Evolutionary conservation across 2,329 filamentous ascomycete species (phyloP), one percentile per base, ranked within the genome.

Genomic region (Tolypocladium ophioglossoides): DNA sequence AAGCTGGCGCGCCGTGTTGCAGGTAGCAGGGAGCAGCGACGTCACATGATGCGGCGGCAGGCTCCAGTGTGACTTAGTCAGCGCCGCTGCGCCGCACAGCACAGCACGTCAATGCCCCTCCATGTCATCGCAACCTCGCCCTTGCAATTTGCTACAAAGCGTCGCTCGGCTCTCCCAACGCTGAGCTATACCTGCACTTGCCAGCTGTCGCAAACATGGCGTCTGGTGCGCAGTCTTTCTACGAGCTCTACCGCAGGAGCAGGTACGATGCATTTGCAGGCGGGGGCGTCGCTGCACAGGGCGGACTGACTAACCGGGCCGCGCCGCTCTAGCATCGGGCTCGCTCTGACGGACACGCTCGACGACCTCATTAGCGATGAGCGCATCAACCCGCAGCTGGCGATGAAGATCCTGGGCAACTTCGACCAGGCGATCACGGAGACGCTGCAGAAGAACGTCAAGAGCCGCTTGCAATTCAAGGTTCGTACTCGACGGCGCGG

Each of bases 211-310:
- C 35, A 46, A 67, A 50, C 39, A 80, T 80, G 73, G 74, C 79
- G 55, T 71, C 74, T 50, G 73, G 70, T 57, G 72, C 70, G 58
- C 78, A 82, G 69, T 79, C 79, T 37, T 85, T 80, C 77, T 99
- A 97, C 74, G 94, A 99, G 82, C 85, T 99, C 68, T 99, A 99
- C 74, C 89, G 94, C 66, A 87, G 91, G 77, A 96, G 91, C 84
- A 97, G 92, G 94, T 97, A 89, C n/a, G 50, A 24, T 34, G 12
- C 10, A 11, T 34, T 9, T 11, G 44, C 44, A 18, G 44, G 27
- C 44, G 44, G n/a, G 44, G 27, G 27, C 27, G 16, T 20, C 44
- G 27, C 30, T 27, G 47, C n/a, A 16, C 27, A 16, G 11, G 32
- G 48, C n/a, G n/a, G 34, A 18, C 38, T 14, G 16, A 12, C 37